A percentile compares a stretch with the other conserved stretches of the same genome.
Conservation (phyloP, 106 monocot genomes). For the Xerophyta viscosa region DNA sequence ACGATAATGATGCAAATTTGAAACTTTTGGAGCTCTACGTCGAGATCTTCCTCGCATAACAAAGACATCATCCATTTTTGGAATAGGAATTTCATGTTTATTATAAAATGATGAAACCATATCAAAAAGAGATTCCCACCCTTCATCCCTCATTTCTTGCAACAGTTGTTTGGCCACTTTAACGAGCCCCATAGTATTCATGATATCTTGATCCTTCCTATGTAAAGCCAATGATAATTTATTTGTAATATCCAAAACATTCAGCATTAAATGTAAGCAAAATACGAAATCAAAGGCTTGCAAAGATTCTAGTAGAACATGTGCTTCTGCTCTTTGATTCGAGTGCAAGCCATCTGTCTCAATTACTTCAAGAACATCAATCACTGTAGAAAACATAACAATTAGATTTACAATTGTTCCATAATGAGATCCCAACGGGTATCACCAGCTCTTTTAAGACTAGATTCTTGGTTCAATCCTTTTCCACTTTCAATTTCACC, state of each 20-base stretch:
- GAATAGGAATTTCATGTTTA: background rate
- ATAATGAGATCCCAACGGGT: background rate
- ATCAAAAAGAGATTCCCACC: background rate
- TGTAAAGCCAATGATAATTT: background rate
- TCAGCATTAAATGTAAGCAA: background rate
- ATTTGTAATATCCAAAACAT: background rate
- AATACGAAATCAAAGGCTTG: background rate
- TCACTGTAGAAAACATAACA: background rate
- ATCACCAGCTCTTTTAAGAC: background rate
- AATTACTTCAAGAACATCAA: background rate
- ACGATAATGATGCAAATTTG: background rate
- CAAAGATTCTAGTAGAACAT: background rate
- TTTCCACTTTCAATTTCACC: background rate
- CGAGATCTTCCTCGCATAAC: background rate
- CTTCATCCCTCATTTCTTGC: background rate
- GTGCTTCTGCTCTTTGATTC: background rate
- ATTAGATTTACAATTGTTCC: background rate
- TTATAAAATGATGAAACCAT: background rate
- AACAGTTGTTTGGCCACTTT: background rate
- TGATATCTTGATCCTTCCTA: background rate
- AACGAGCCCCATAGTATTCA: background rate
- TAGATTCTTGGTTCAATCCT: conserved; percentile 6
- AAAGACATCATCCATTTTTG: background rate
- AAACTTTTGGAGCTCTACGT: background rate
- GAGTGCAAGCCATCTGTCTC: too few relatives aligned